Evolutionary conservation across 1,284 basidiomycete species (phyloP).

Genomic region (Blastosporella zonata): DNA sequence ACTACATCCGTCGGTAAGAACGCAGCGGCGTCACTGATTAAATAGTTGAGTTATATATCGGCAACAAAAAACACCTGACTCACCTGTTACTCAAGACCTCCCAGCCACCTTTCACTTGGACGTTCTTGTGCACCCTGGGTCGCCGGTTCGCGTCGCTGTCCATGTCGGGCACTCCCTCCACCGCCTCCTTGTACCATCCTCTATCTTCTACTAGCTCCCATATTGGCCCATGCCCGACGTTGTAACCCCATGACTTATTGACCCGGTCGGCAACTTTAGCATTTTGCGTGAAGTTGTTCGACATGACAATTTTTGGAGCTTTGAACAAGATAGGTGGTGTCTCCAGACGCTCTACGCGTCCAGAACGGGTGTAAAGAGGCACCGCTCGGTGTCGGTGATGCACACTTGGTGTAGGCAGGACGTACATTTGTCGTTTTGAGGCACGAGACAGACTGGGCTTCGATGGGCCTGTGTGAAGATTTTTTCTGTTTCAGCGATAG

Average conservation of each 20-base stretch:
- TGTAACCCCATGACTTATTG: slow-evolving; percentile 65
- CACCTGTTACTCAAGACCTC: slow-evolving; percentile 42
- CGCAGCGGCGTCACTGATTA: slow-evolving; percentile 46
- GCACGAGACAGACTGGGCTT: slow-evolving; percentile 26
- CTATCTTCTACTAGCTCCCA: slow-evolving; percentile 75
- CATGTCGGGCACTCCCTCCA: slow-evolving; percentile 25
- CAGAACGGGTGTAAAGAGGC: slow-evolving; percentile 49
- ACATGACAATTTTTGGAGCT: slow-evolving; percentile 29
- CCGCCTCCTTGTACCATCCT: slow-evolving; percentile 71
- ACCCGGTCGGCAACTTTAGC: slow-evolving; percentile 43
- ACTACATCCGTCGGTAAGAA: slow-evolving; percentile 56
- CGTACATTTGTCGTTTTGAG: slow-evolving; percentile 46
- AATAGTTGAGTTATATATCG: not conserved
- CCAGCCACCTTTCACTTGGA: slow-evolving; percentile 44
- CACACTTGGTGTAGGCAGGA: slow-evolving; percentile 54
- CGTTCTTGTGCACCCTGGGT: slow-evolving; percentile 52
- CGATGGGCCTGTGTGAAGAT: slow-evolving; percentile 9
- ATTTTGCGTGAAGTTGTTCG: slow-evolving; percentile 47
- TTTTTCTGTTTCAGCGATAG: not conserved
- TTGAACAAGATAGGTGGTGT: slow-evolving; percentile 47
- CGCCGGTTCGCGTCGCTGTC: slow-evolving; percentile 46
- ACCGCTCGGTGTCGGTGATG: slow-evolving; percentile 67
- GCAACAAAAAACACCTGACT: slow-evolving; percentile 35
- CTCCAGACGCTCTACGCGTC: slow-evolving; percentile 54
- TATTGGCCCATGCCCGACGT: slow-evolving; percentile 67